phyloP scores from a whole-genome alignment of 345 rosid species.

The Eucalyptus regnans region DNA sequence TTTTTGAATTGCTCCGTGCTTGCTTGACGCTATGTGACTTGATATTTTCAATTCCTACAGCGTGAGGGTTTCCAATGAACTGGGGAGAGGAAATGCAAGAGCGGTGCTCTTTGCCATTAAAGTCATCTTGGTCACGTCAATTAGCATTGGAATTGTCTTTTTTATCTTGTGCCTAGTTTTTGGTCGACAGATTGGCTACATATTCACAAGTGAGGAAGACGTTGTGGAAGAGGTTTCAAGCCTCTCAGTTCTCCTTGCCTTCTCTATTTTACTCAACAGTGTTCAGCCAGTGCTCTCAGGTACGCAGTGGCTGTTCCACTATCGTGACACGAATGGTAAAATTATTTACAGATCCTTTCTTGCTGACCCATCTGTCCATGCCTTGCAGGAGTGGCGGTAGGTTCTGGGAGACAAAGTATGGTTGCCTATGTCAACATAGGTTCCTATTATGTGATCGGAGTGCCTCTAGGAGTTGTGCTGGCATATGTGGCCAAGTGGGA shows the following conservation, averaged over 20 bases:
- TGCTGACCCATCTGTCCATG: background rate
- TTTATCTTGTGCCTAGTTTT: background rate
- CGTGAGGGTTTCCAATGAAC: background rate
- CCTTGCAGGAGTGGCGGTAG: constrained; percentile 14
- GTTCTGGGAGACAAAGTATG: constrained; percentile 11
- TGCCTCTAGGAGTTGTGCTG: constrained; percentile 20
- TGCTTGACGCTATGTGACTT: background rate
- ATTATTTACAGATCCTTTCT: background rate
- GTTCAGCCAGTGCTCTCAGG: constrained; percentile 5
- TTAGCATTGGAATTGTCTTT: background rate
- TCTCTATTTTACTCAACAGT: constrained; percentile 1
- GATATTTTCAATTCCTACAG: background rate
- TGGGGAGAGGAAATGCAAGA: background rate
- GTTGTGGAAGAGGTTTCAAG: background rate
- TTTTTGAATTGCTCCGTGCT: background rate
- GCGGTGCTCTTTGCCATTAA: background rate
- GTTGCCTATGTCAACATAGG: constrained; percentile 18
- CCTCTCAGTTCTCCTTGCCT: background rate
- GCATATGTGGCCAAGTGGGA: background rate
- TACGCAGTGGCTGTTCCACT: background rate
- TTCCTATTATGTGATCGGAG: constrained; percentile 15
- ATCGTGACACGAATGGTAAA: background rate
- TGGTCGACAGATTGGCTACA: background rate
- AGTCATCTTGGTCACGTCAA: background rate
- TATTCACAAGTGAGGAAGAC: background rate